These are phyloP conservation scores for Aspergillus panamensis DNA, from an alignment of 495 filamentous ascomycete species.

Conservation along the genomic window DNA sequence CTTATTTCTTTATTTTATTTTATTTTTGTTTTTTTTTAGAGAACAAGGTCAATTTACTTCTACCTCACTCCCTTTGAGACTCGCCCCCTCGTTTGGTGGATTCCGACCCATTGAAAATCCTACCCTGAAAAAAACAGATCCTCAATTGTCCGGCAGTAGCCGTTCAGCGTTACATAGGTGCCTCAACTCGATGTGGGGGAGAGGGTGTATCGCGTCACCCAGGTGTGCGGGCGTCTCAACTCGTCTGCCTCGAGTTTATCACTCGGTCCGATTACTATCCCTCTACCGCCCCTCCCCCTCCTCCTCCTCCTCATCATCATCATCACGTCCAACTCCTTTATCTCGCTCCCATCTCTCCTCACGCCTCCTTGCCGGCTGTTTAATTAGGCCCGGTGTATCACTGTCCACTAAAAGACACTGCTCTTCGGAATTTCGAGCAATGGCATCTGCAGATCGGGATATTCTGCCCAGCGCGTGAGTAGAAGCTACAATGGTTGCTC, in stretches of 20 bases:
- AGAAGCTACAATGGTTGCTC: too few relatives aligned
- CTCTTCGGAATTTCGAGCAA: constrained; percentile 42
- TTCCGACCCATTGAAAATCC: background rate
- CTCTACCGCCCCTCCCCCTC: constrained; percentile 22
- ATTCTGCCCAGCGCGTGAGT: constrained; percentile 51
- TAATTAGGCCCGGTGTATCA: constrained; percentile 17
- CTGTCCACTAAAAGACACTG: constrained; percentile 28
- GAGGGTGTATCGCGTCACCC: constrained; percentile 34
- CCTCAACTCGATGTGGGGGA: constrained; percentile 38
- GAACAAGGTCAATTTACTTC: background rate
- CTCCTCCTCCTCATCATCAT: constrained; percentile 12
- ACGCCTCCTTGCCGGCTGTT: constrained; percentile 24
- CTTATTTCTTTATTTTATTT: background rate
- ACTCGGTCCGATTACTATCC: constrained; percentile 25
- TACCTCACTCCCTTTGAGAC: background rate
- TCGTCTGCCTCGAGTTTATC: constrained; percentile 25
- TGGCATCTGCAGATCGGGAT: constrained; percentile 49
- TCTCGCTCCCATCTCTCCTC: constrained; percentile 26
- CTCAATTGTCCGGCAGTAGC: constrained; percentile 2
- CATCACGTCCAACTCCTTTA: constrained; percentile 17
- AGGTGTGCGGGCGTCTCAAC: constrained; percentile 30
- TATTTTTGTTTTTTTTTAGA: constrained; percentile 6
- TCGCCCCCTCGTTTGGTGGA: background rate
- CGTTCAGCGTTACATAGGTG: constrained; percentile 5
- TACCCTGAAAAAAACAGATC: background rate